Evolutionary conservation across 495 filamentous ascomycete species (phyloP), one percentile per base, ranked within the genome.

Genomic region (Sordaria brevicollis): DNA sequence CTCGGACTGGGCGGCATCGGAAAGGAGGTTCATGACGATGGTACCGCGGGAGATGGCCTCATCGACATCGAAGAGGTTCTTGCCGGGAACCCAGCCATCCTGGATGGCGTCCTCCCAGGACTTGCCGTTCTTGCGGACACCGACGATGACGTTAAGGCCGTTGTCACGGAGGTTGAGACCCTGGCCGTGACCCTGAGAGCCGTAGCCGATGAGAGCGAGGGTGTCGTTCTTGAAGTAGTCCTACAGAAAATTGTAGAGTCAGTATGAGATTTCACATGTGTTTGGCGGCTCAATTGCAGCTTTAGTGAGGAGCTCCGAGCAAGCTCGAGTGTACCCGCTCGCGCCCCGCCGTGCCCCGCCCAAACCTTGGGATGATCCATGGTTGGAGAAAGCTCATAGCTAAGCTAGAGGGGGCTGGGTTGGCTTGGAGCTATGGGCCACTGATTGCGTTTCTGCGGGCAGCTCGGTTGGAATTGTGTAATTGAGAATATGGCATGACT

Each of bases 201-300:
- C 95, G 85, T 99, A 99, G 80, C 95, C 95, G 82, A 99, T 99
- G 76, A 99, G 91, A 71, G 96, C 95, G 77, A 99, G 92, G 78
- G 94, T 98, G 80, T 99, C 95, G 84, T 98, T 89, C 89, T 98
- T 98, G 91, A 99, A 98, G 89, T 92, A 99, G 65, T 97, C 92
- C 90, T 97, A 73, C 65, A 57, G 21, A 57, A 54, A 54, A 11
- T 0, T 15, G 7, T n/a, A 29, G 25, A 25, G 49, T 57, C 21
- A 57, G 49, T 57, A 57, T 29, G 21, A 5, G 2, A 31, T 29
- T 57, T 29, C 49, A 31, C 11, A 6, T 15, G 41, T 25, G 9
- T 25, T 49, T 4, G 19, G 9, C 19, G 19, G 25, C 41, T 49
- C 41, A 25, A 49, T 25, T 49, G 41, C 36, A 35, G 38, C 35